phyloP scores from a whole-genome alignment of 1,139 yeast genomes.

The Wickerhamiella infanticola region DNA sequence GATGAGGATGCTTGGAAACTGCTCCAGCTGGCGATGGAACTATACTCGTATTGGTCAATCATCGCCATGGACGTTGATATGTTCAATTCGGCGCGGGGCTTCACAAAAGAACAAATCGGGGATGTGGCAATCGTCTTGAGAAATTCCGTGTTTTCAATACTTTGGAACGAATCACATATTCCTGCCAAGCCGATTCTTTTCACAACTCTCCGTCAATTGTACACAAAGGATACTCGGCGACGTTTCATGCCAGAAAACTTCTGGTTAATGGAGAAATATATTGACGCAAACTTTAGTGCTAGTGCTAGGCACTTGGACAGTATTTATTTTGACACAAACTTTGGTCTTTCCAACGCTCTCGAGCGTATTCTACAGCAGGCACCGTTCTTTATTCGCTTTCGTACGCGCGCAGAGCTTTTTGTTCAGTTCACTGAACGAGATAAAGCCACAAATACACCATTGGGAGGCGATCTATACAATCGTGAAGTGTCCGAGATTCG shows the following conservation, averaged over 20 bases:
- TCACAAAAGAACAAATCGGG: slow-evolving; percentile 34
- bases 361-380: slow-evolving; percentile 38
- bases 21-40: slow-evolving; percentile 27
- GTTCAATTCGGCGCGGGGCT: slow-evolving; percentile 17
- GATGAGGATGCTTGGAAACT: background rate
- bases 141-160: slow-evolving; percentile 36
- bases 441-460: background rate
- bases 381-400: slow-evolving; percentile 72
- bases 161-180: slow-evolving; percentile 27
- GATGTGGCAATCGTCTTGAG: slow-evolving; percentile 38
- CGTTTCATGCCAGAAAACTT: slow-evolving; percentile 38
- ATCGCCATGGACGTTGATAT: slow-evolving; percentile 61
- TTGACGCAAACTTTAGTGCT: slow-evolving; percentile 4
- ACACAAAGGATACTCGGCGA: slow-evolving; percentile 52
- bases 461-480: background rate
- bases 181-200: slow-evolving; percentile 16
- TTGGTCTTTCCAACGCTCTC: background rate
- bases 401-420: slow-evolving; percentile 56
- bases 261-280: slow-evolving; percentile 35
- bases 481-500: slow-evolving; percentile 4
- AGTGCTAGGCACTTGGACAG: background rate
- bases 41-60: slow-evolving; percentile 41
- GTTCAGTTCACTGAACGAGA: slow-evolving; percentile 48
- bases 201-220: slow-evolving; percentile 48
- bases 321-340: background rate